These are phyloP conservation scores for Galeopsis tetrahit DNA, from an alignment of 257 asterid species.

Conservation along the genomic window DNA sequence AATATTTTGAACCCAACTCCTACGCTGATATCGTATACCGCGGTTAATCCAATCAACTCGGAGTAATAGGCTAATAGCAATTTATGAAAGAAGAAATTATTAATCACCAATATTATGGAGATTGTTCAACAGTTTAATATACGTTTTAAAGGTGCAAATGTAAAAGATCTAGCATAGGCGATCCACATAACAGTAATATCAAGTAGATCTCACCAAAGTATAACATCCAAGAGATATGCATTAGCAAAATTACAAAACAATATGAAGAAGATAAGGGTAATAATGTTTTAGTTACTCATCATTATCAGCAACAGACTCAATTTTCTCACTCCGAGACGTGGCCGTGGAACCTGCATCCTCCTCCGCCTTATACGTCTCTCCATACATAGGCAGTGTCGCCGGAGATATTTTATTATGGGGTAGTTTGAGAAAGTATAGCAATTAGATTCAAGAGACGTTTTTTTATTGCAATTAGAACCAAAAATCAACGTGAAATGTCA, in stretches of 20 bases:
- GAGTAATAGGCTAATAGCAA: too few relatives aligned
- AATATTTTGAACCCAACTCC: too few relatives aligned
- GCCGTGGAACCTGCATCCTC: slow-evolving; percentile 56
- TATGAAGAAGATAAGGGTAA: slow-evolving; percentile 9
- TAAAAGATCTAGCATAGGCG: slow-evolving; percentile 30
- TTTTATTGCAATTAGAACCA: slow-evolving; percentile 18
- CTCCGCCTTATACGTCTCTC: slow-evolving; percentile 40
- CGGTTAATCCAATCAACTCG: too few relatives aligned
- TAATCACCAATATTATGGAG: too few relatives aligned
- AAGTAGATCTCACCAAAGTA: slow-evolving; percentile 33
- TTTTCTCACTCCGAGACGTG: slow-evolving; percentile 55
- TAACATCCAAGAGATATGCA: slow-evolving; percentile 27
- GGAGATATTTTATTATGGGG: not conserved
- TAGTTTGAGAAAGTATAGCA: too few relatives aligned
- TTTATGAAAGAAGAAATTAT: too few relatives aligned
- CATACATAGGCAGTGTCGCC: slow-evolving; percentile 31
- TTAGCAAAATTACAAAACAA: slow-evolving; percentile 28
- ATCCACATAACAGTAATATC: slow-evolving; percentile 30
- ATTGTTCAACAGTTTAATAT: not conserved
- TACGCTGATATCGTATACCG: too few relatives aligned
- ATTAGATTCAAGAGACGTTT: too few relatives aligned
- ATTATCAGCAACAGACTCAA: slow-evolving; percentile 50
- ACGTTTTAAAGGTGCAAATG: not conserved
- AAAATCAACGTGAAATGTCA: not conserved
- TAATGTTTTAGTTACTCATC: slow-evolving; percentile 35